phyloP scores from a whole-genome alignment of 2,329 filamentous ascomycete species.

The Monilinia fructigena region DNA sequence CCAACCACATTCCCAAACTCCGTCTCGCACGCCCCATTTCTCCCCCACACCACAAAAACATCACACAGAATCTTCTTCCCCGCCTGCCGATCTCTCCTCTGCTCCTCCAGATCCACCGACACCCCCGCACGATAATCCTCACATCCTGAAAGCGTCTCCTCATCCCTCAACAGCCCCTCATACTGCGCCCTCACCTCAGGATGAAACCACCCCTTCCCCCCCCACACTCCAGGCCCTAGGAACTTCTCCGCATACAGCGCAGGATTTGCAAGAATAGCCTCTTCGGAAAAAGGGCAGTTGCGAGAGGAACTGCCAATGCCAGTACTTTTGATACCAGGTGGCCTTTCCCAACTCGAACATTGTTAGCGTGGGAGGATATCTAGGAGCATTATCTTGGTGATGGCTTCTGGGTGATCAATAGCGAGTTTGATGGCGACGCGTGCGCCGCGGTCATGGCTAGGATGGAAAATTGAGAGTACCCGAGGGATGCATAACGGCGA shows the following conservation, averaged over 20 bases:
- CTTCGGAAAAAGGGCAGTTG: constrained; percentile 53
- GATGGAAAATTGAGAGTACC: constrained; percentile 46
- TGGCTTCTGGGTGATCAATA: constrained; percentile 44
- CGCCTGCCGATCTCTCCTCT: constrained; percentile 46
- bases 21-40: constrained; percentile 49
- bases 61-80: constrained; percentile 49
- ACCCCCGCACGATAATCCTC: constrained; percentile 57
- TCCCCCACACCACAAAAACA: constrained; percentile 52
- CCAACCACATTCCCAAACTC: constrained; percentile 47
- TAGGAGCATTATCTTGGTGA: constrained; percentile 46
- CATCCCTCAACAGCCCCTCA: constrained; percentile 38
- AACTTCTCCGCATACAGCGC: constrained; percentile 45
- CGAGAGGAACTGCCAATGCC: constrained; percentile 60
- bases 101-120: constrained; percentile 52
- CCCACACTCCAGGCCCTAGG: constrained; percentile 32
- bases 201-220: constrained; percentile 26
- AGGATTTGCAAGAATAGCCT: constrained; percentile 44
- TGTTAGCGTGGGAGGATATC: constrained; percentile 54
- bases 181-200: constrained; percentile 25
- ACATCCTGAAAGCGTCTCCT: constrained; percentile 46
- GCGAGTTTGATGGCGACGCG: constrained; percentile 55
- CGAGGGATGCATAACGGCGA: constrained; percentile 47
- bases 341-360: constrained; percentile 50
- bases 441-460: constrained; percentile 59
- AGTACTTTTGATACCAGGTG: constrained; percentile 51